Conservation (phyloP, 2,329 filamentous ascomycete genomes). For the Trichoderma sp. region DNA sequence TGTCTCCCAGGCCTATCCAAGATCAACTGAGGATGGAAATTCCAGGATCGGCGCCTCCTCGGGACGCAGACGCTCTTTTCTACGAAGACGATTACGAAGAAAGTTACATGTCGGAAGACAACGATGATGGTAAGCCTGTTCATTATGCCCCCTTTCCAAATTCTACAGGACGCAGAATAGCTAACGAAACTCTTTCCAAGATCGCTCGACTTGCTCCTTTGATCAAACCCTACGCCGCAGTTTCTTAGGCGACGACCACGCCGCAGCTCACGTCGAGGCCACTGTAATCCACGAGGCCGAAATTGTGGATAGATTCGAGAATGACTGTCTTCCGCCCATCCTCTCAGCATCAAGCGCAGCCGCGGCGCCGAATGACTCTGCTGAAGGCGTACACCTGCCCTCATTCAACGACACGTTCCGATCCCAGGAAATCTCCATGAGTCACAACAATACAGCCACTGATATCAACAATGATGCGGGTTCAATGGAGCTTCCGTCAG, state of each 20-base stretch:
- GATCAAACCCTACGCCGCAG: background rate
- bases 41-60: constrained; percentile 6
- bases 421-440: background rate
- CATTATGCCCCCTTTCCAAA: background rate
- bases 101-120: constrained; percentile 12
- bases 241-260: background rate
- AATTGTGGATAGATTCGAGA: constrained; percentile 6
- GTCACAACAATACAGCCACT: background rate
- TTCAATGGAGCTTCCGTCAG: background rate
- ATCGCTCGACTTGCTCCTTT: background rate
- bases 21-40: background rate
- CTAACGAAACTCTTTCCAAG: background rate
- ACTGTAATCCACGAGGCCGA: constrained; percentile 10
- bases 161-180: background rate
- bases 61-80: constrained; percentile 19
- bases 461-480: background rate
- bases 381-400: constrained; percentile 12
- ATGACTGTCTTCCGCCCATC: constrained; percentile 19
- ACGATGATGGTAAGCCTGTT: background rate
- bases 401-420: constrained; percentile 11
- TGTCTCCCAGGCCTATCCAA: background rate
- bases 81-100: constrained; percentile 14
- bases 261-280: background rate
- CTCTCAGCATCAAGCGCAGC: background rate
- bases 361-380: background rate